Evolutionary conservation across 495 filamentous ascomycete genomes (phyloP).

Genomic region (Antarctomyces pellizariae): DNA sequence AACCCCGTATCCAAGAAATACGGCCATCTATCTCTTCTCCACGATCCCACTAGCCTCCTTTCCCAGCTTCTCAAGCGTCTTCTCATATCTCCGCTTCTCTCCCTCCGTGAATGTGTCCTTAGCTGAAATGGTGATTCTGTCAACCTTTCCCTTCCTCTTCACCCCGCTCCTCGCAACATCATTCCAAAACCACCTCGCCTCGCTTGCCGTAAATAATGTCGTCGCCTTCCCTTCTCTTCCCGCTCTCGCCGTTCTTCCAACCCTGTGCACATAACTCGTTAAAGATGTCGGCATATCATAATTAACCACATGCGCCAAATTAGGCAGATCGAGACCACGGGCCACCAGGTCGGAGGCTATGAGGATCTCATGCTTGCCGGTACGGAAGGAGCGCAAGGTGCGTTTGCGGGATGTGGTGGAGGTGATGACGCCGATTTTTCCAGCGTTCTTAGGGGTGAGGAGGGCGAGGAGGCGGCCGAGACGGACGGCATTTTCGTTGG

Average conservation of each 20-base stretch:
- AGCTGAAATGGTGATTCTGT: conserved; percentile 4
- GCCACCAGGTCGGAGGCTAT: conserved; percentile 83
- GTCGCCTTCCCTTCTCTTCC: conserved; percentile 56
- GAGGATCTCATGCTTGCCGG: conserved; percentile 42
- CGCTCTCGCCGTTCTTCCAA: conserved; percentile 76
- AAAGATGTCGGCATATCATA: conserved; percentile 74
- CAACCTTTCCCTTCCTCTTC: conserved; percentile 20
- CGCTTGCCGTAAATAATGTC: conserved; percentile 53
- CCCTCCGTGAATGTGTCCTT: background rate
- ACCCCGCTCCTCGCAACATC: conserved; percentile 31
- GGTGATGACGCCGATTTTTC: conserved; percentile 43
- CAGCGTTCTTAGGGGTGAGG: conserved; percentile 33
- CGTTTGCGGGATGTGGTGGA: conserved; percentile 36
- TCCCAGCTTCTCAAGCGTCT: conserved; percentile 27
- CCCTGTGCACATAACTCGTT: conserved; percentile 74
- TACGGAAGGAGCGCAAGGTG: conserved; percentile 36
- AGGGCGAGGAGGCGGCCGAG: conserved; percentile 53
- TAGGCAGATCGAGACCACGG: conserved; percentile 69
- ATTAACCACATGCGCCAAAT: conserved; percentile 69
- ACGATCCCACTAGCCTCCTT: conserved; percentile 22
- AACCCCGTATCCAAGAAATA: too few species aligned
- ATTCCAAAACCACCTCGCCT: conserved; percentile 73
- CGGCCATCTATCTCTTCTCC: too few species aligned
- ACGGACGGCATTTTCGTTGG: conserved; percentile 61
- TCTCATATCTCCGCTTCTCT: conserved; percentile 26